A percentile compares a stretch with the other conserved stretches of the same genome.
Evolutionary conservation across 768 basidiomycete species (phyloP).

Genomic region (Crepidotus variabilis): DNA sequence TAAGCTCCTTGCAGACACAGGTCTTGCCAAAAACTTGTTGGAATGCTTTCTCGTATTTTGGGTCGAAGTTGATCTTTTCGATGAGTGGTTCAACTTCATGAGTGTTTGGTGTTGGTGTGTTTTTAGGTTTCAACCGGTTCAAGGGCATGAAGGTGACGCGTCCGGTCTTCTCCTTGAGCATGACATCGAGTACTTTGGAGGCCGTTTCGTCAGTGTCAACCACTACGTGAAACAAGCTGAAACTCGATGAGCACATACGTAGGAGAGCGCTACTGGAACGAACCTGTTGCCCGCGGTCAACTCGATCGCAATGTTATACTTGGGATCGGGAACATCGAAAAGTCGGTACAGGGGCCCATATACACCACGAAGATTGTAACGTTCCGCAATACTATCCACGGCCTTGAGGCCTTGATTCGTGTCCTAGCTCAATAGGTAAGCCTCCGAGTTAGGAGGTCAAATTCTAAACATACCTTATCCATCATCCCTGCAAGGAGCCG

Average conservation of each 20-base stretch:
- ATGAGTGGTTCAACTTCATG: slow-evolving; percentile 80
- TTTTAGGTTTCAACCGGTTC: slow-evolving; percentile 85
- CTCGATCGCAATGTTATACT: slow-evolving; percentile 91
- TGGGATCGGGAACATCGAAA: slow-evolving; percentile 83
- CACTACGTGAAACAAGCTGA: slow-evolving; percentile 92
- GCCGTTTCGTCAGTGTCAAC: slow-evolving; percentile 97
- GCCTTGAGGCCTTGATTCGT: slow-evolving; percentile 86
- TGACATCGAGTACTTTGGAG: slow-evolving; percentile 83
- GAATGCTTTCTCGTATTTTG: slow-evolving; percentile 74
- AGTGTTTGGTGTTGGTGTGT: slow-evolving; percentile 59
- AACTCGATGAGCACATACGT: slow-evolving; percentile 5
- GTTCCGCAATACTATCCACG: slow-evolving; percentile 78
- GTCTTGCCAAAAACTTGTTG: slow-evolving; percentile 98
- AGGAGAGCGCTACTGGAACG: neutral
- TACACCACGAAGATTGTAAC: slow-evolving; percentile 74
- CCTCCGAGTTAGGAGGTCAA: neutral
- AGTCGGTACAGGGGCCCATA: slow-evolving; percentile 93
- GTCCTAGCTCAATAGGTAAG: slow-evolving; percentile 48
- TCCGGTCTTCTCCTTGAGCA: slow-evolving; percentile 91
- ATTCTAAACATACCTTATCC: slow-evolving; percentile 70
- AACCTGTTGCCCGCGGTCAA: slow-evolving; percentile 95
- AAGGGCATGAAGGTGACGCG: slow-evolving; percentile 98
- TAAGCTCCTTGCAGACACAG: slow-evolving; percentile 90
- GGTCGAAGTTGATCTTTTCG: slow-evolving; percentile 76
- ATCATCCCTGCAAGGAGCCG: slow-evolving; percentile 83